A percentile compares a stretch with the other conserved stretches of the same genome.
Evolutionary conservation across 129 eudicot species (phyloP).

Genomic region (Flaveria brownii): DNA sequence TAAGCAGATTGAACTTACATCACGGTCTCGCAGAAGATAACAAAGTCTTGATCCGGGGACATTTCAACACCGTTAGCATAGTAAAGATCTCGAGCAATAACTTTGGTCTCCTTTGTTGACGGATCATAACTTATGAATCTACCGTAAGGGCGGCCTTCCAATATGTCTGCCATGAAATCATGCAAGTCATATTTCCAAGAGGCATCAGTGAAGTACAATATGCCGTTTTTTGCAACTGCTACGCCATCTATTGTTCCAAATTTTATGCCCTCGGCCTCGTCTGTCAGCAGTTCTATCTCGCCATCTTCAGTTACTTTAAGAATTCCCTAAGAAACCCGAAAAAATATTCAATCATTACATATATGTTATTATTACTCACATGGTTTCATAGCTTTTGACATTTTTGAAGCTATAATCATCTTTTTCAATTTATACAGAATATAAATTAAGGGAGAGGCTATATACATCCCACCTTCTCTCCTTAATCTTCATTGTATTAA

Average conservation of each 20-base stretch:
- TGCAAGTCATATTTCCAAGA: conserved; percentile 53
- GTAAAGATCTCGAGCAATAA: conserved; percentile 66
- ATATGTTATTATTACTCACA: no score
- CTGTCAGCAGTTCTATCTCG: conserved; percentile 49
- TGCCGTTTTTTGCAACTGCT: conserved; percentile 58
- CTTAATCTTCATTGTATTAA: no score
- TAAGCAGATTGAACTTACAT: conserved; percentile 40
- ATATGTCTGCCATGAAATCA: conserved; percentile 32
- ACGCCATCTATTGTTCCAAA: conserved; percentile 73
- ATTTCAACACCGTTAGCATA: conserved; percentile 79
- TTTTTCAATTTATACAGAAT: no score
- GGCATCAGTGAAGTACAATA: conserved; percentile 87
- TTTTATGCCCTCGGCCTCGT: conserved; percentile 79
- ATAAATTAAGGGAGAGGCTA: no score
- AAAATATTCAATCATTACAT: no score
- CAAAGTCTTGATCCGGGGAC: conserved; percentile 65
- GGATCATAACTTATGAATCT: conserved; percentile 90
- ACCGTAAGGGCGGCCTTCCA: conserved; percentile 75
- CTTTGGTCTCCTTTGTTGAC: conserved; percentile 57
- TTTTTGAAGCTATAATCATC: no score
- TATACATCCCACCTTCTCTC: no score
- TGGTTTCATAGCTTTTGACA: no score
- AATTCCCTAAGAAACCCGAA: conserved; percentile 52
- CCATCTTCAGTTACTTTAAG: conserved; percentile 63
- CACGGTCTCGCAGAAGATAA: conserved; percentile 83